Base-by-base conservation (phyloP, 2,329 filamentous ascomycete species). In the Sporothrix mexicana region DNA sequence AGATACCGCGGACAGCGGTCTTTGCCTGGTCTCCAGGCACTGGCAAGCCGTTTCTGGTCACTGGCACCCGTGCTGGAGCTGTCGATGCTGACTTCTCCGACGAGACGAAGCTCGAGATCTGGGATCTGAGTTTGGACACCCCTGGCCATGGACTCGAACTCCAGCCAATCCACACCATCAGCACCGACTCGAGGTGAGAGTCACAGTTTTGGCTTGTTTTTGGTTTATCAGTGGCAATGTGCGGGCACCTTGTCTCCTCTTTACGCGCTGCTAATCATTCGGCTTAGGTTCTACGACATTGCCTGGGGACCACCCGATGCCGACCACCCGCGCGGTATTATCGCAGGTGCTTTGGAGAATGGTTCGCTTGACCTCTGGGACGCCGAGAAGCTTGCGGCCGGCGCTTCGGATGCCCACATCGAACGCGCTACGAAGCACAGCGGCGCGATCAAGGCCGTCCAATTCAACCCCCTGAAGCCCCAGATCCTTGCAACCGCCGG, bases 61-160 rank as follows among this genome's bases (percentile, higher is more conserved):
- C 96, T 41, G 96, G 96, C 78, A 99, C 96, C 64, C 91, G 95
- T 78, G 95, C 96, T 74, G 96, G 96, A 76, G 96, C 96, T 78
- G 94, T 99, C 57, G 94, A 97, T 83, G 95, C 93, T 78, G 95
- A 98, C 82, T 99, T 99, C 84, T 98, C 96, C 41, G 96, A 96
- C 82, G 95, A 98, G 82, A 98, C 94, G 76, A 95, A 95, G 84
- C 86, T 99, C 73, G 96, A 99, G 85, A 87, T 99, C 74, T 99
- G 96, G 96, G 94, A 98, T 83, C 86, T 99, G 77, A 91, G 90
- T 79, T 87, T 98, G 77, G 93, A 97, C 81, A 90, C 90, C 81
- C 84, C 89, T 75, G 87, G 92, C 74, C 90, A 93, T 79, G 91
- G 90, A 72, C 86, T 93, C 71, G 96, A 98, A 84, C 90, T 98